Conservation (phyloP, 306 rosid genomes). For the Notholithocarpus densiflorus region DNA sequence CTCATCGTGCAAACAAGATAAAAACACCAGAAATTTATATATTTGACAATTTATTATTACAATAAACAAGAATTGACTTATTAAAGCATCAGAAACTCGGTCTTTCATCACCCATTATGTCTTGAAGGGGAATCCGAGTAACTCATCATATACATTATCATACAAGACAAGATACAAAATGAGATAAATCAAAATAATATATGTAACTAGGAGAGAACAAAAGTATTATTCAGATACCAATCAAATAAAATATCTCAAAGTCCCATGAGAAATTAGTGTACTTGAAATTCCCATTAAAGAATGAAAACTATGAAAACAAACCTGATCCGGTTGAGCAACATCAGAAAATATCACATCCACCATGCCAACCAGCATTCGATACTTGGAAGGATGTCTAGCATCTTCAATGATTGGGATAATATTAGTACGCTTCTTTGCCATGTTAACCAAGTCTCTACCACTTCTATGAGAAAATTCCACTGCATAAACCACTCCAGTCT, state of each 20-base stretch:
- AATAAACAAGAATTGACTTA: no score
- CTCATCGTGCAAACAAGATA: no score
- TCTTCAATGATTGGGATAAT: conserved; percentile 90
- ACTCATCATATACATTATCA: conserved; percentile 38
- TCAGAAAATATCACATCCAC: conserved; percentile 98
- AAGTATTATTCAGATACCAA: no score
- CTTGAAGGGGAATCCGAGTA: conserved; percentile 79
- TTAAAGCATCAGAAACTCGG: conserved; percentile 61
- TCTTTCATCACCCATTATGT: conserved; percentile 54
- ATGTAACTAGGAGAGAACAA: no score
- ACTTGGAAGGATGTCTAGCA: conserved; percentile 93
- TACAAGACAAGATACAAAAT: not conserved
- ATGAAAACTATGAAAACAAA: no score
- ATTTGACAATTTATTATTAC: no score
- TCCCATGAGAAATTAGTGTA: no score
- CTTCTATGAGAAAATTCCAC: conserved; percentile 95
- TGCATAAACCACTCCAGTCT: conserved; percentile 88
- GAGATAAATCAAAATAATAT: not conserved
- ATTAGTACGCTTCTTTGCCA: conserved; percentile 94
- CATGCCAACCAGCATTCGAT: conserved; percentile 83
- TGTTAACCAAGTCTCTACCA: conserved; percentile 92
- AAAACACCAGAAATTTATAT: not conserved
- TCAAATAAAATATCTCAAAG: no score
- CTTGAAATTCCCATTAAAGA: no score
- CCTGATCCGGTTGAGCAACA: conserved; percentile 41